Base-by-base conservation (phyloP, 139 green algal species). In the Edaphochlamys debaryana region DNA sequence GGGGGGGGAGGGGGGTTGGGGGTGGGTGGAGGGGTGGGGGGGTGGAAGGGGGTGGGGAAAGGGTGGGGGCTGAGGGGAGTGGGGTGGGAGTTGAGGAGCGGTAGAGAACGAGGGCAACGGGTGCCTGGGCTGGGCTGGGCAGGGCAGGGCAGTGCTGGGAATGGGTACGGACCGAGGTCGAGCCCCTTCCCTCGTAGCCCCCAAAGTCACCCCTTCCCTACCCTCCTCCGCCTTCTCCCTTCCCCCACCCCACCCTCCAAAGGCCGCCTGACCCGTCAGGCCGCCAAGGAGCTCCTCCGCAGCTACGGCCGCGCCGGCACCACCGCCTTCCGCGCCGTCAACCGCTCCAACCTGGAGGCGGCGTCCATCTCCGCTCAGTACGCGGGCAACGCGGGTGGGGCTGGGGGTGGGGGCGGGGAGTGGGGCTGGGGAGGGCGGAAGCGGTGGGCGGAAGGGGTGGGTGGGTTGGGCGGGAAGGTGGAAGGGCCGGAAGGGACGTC, bases 201-300 rank as follows among this genome's bases (percentile, higher is more conserved):
- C n/a, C n/a, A n/a, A n/a, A n/a, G n/a, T n/a, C n/a, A n/a, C n/a
- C n/a, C n/a, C n/a, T n/a, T n/a, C n/a, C n/a, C n/a, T n/a, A n/a
- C n/a, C 45, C 45, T 54, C 45, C 45, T 9, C 45, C 45, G 45
- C 45, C 45, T 54, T 13, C 45, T 54, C 45, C 45, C 11, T 13
- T 13, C 11, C 45, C 45, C 13, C 45, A 9, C 15, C 32, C 32
- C 4, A 6, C 17, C 3, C n/a, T 3, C 5, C 56, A 38, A 67
- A 88, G 85, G 79, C 71, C 82, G 72, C 68, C 36, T 27, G 4
- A 79, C 84, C 29, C 84, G 84, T 23, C 40, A 84, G 25, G 84
- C 87, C 23, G 87, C 87, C 74, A 87, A 87, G 75, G 87, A 91
- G 67, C 69, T 91, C 68, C 79, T 91, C 4, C 38, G 87, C 9